Evolutionary conservation across 805 yeast genomes (phyloP), one percentile per base, ranked within the genome.

Genomic region (Wickerhamomyces alni): DNA sequence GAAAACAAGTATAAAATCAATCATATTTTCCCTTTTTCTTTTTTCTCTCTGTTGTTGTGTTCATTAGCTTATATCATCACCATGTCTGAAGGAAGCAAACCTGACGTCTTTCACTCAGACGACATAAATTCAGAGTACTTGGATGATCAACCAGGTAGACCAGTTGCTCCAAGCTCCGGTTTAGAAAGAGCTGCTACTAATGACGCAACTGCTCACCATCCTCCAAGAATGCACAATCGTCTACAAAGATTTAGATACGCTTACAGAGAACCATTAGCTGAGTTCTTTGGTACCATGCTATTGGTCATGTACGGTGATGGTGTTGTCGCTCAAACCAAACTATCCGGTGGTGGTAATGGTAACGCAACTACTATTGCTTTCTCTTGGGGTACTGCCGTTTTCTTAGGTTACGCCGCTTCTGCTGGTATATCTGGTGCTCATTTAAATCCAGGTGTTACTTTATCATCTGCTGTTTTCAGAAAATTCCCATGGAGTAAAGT

Each of bases 341-440:
- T 69, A 5, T 70, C 73, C 10, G 37, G 48, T 3, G 64, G 58
- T 17, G 40, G 48, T 7, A 62, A 62, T 29, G 77, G 77, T 48
- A 61, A 62, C 36, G 67, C 63, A 41, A 65, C 65, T 34, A 61
- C 66, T 16, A 57, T 72, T 38, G 69, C 70, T 3, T 48, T 73
- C 30, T 63, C 69, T n/a, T 74, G 79, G 79, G 80, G 75, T 33
- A 59, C 72, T 28, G 80, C 75, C 1, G 76, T 70, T 29, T 69
- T 71, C 50, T 52, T 73, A 51, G 80, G 79, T 36, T 72, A 70
- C 48, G 61, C 65, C 38, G 60, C 65, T 8, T 65, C 76, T 30
- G 77, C 77, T 43, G 80, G 80, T 47, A 61, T 74, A 38, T 72
- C 78, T 29, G 80, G 78, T 51, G 80, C 74, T n/a, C 80, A 74